Evolutionary conservation across 2,329 filamentous ascomycete species (phyloP), one percentile per base, ranked within the genome.

Genomic region (Pyrenophora seminiperda): DNA sequence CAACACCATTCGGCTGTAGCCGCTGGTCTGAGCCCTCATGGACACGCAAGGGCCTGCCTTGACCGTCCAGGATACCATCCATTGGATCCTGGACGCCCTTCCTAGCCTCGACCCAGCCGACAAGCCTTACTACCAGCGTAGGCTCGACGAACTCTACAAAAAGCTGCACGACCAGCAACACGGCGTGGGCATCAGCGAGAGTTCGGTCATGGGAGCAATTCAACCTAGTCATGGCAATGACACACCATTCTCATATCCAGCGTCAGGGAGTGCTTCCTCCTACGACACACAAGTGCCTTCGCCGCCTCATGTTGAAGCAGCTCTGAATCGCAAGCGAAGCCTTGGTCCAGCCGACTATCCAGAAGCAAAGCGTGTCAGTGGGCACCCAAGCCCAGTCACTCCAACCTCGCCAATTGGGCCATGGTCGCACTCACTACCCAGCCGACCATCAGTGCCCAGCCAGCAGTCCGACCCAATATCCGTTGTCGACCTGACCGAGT

Each of bases 291-390:
- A 49, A 13, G 33, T 49, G 33, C 47, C 40, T 15, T 45, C 45
- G 7, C 36, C 47, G 20, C 41, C 46, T 36, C 36, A 18, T 14
- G 39, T 32, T n/a, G 34, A 36, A 31, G 29, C 54, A 11, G 41
- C 45, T 7, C 39, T 45, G 15, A 59, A 53, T 29, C 65, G 63
- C 18, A 70, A 71, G 48, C 65, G 67, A 5, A 63, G 54, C 24
- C 47, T 63, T 4, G 64, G 52, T 14, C 47, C 53, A 15, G 40
- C 47, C 20, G 57, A 62, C 9, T 48, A 44, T 22, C 59, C 63
- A 10, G 59, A 67, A 7, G 55, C 63, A 3, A 68, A 69, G 50
- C 62, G 64, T 32, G 40, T 58, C 39, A 70, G 64, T 44, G 31
- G 43, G 5, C 62, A 62, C 27, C 50, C 58, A 5, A 66, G 62